Evolutionary conservation across 2,329 filamentous ascomycete genomes (phyloP).

Genomic region (Fusarium penzigii): DNA sequence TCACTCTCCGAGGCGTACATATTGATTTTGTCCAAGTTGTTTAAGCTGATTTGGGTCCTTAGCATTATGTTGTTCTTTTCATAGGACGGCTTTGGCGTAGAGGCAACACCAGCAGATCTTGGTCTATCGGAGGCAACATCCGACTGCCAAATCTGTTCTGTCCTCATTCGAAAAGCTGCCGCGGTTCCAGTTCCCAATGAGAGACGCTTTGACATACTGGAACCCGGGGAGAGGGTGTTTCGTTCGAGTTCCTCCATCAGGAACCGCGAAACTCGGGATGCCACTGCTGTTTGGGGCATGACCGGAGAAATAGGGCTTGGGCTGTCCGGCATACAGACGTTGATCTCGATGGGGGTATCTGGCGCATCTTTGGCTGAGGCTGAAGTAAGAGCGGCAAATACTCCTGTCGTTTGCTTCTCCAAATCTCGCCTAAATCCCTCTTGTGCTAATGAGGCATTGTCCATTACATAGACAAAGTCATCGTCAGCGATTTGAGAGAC

Average conservation of each 20-base stretch:
- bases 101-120: background rate
- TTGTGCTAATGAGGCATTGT: constrained; percentile 67
- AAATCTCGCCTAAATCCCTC: constrained; percentile 65
- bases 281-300: constrained; percentile 4
- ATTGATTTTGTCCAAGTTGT: constrained; percentile 6
- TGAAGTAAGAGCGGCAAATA: constrained; percentile 47
- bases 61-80: constrained; percentile 15
- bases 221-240: constrained; percentile 7
- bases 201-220: constrained; percentile 14
- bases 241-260: constrained; percentile 22
- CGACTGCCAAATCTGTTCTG: constrained; percentile 24
- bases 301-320: constrained; percentile 9
- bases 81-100: constrained; percentile 4
- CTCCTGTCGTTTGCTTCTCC: constrained; percentile 42
- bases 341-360: constrained; percentile 14
- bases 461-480: constrained; percentile 81
- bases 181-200: constrained; percentile 24
- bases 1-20: constrained; percentile 6
- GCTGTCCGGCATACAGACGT: constrained; percentile 10
- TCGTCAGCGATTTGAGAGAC: constrained; percentile 69
- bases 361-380: background rate
- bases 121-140: constrained; percentile 4
- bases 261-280: constrained; percentile 19
- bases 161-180: constrained; percentile 18
- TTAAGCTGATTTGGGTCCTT: constrained; percentile 8